Evolutionary conservation across 495 filamentous ascomycete genomes (phyloP), one percentile per base, ranked within the genome.

Genomic region (Extremus antarcticus): DNA sequence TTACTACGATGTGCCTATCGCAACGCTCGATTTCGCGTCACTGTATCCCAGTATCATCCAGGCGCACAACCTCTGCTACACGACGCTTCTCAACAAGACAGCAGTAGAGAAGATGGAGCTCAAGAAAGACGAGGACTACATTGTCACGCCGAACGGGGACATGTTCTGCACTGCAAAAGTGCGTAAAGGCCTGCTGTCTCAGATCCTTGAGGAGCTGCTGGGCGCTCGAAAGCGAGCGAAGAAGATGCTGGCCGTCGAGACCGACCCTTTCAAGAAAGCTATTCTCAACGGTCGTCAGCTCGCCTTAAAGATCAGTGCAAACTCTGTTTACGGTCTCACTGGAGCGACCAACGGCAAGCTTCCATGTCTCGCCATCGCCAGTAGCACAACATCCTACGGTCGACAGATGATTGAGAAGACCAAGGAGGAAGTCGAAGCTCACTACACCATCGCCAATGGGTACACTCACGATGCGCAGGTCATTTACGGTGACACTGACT

Each of bases 1-100:
- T 22, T 97, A 91, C 70, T 96, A 99, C 63, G 79, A 86, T 58
- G 87, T 94, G 13, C 92, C 92, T 2, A 85, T 99, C 58, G 94
- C 94, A 4, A 99, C 92, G 0, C 84, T 99, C 9, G 92, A 99
- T 87, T 99, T 99, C 63, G 94, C 92, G 17, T 95, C 90, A 3
- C 82, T 99, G 57, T 99, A 99, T 65, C 92, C 92, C 11, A 95
- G 89, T 69, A 97, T 99, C 66, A 99, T 99, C 66, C 91, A 96
- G 70, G 92, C 92, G 0, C 92, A 99, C 69, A 99, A 99, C 59
- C 79, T 99, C 24, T 99, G 92, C 68, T 99, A 99, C 73, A 99
- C 92, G 0, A 99, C 92, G 0, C 74, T 96, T 16, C 71, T 97
- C 39, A 92, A 87, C 66, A 91, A 90, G 67, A 75, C 66, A n/a